Evolutionary conservation across 177 flowering plant genomes (phyloP), one percentile per base, ranked within the genome.

Genomic region (Vitis hybrid): DNA sequence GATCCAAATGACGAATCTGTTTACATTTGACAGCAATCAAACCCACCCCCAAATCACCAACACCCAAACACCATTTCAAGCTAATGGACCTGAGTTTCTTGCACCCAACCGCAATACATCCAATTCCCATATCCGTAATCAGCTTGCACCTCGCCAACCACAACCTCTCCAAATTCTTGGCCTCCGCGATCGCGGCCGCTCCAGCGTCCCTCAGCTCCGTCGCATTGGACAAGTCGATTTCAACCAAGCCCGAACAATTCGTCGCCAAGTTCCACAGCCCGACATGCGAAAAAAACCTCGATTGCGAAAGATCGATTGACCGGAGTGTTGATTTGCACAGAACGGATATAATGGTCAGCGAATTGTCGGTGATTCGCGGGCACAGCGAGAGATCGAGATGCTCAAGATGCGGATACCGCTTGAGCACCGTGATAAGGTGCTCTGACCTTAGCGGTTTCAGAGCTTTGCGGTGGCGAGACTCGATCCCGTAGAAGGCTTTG

Each of bases 101-200:
- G 64, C 98, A 93, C 21, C 97, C 97, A 58, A 93, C 97, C 0
- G 97, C 97, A 18, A 93, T 83, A 78, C 98, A 90, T 10, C 94
- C 96, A 51, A 93, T 76, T 51, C 98, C 98, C 72, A 93, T 83
- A 79, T 93, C 98, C 8, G 95, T 86, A n/a, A 93, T 65, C 74
- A 71, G n/a, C 71, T 87, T 91, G 68, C 98, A 91, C 87, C 97
- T 86, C 70, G 72, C 89, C 75, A 93, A 56, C 89, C 89, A 82
- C 79, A 93, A 73, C 78, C 59, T 87, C 86, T 91, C 89, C 80
- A 91, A 65, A 72, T 85, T 86, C 83, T 56, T 80, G 0, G 97
- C 97, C 80, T 83, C 81, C 3, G 93, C 86, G 6, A 93, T 62
- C 3, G 85, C 87, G 16, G 82, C 85, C 1, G 83, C 86, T 2